Evolutionary conservation across 1,139 yeast species (phyloP), one percentile per base, ranked within the genome.

Genomic region (Diutina siamensis): DNA sequence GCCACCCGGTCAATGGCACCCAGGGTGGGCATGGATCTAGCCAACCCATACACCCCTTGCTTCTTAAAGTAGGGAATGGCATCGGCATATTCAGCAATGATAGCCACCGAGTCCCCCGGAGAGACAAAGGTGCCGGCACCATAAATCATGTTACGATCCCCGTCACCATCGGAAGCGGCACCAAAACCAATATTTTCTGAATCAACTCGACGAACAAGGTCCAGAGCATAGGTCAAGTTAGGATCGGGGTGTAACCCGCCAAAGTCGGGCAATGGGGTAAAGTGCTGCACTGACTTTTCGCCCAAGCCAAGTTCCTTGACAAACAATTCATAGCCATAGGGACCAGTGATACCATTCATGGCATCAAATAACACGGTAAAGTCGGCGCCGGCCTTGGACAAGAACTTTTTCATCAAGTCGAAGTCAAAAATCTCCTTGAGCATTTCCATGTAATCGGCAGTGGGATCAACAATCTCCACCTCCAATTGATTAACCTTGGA

Each of bases 161-260:
- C 98, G 60, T 92, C 98, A 63, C 98, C 98, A 61, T 92, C 98
- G 17, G 95, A 83, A 5, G 98, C 98, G 35, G 98, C 98, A 53
- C 98, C 98, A 64, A 92, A 89, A 8, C 94, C 87, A 54, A 89
- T 84, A 49, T 77, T 68, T 51, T 83, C 83, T 27, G 66, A 62
- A 60, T 92, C 97, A 13, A 92, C 98, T 53, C 77, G 75, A 46
- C 79, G 84, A 27, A 92, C 98, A 52, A 92, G 72, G 13, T 95
- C 78, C 53, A 76, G 79, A 12, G 98, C 98, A 59, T 94, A 94
- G 17, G 97, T 89, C 63, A 92, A 76, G 65, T 92, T 92, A 52
- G 98, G 98, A 65, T 92, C 98, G 17, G 98, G 98, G 63, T 92
- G 98, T 55, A 89, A 73, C 1, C 98, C 98, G 50, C 98, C 98